Evolutionary conservation across 345 rosid species (phyloP).

Genomic region (Dipteronia sinensis): DNA sequence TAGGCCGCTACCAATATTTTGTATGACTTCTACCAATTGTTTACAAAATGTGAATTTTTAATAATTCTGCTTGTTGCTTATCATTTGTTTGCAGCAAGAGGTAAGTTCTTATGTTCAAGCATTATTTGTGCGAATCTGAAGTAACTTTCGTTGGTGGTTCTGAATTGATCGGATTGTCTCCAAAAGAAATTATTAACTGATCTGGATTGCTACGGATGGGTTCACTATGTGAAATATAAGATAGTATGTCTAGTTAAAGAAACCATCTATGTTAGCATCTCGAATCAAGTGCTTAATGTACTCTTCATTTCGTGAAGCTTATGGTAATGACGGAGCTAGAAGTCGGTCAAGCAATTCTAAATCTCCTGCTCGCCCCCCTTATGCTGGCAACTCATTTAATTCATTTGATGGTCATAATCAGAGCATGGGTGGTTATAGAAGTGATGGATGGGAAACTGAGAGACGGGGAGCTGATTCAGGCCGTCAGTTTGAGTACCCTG

Average conservation of each 20-base stretch:
- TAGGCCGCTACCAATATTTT: constrained; percentile 33
- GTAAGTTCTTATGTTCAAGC: constrained; percentile 91
- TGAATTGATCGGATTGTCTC: constrained; percentile 45
- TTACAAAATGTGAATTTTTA: constrained; percentile 28
- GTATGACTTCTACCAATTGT: constrained; percentile 18
- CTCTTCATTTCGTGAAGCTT: constrained; percentile 97
- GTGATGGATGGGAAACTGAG: constrained; percentile 75
- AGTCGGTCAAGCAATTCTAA: constrained; percentile 83
- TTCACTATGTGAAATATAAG: constrained; percentile 49
- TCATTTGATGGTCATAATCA: constrained; percentile 70
- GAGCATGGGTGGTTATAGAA: constrained; percentile 61
- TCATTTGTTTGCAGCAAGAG: constrained; percentile 81
- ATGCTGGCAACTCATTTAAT: constrained; percentile 68
- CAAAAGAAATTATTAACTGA: constrained; percentile 51
- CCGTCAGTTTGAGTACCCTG: constrained; percentile 67
- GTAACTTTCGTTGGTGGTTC: constrained; percentile 55
- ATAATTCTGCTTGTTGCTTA: constrained; percentile 43
- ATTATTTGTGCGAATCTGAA: constrained; percentile 60
- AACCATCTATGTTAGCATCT: constrained; percentile 53
- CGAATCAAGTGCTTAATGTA: constrained; percentile 71
- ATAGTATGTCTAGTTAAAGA: constrained; percentile 52
- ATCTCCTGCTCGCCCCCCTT: constrained; percentile 74
- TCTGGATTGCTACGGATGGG: constrained; percentile 50
- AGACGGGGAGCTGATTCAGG: constrained; percentile 64
- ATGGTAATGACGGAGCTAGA: constrained; percentile 94